Evolutionary conservation across 139 green algal genomes (phyloP).

Genomic region (Coelastrella sp.): DNA sequence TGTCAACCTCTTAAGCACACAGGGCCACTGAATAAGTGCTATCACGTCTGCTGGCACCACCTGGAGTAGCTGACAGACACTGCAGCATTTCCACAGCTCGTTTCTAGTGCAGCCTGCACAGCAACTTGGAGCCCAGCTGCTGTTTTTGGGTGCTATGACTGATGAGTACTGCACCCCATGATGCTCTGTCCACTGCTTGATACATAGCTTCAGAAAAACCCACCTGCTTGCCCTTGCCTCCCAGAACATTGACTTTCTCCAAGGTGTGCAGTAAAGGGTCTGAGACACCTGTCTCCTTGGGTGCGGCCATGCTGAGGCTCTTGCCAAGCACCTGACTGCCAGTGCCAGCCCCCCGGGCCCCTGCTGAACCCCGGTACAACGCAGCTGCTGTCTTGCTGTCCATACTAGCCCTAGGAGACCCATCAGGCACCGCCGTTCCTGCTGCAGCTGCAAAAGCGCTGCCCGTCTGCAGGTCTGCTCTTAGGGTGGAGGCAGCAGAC

Average conservation of each 20-base stretch:
- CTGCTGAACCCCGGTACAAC: not conserved
- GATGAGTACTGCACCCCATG: not conserved
- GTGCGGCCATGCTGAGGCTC: not conserved
- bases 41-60: not conserved
- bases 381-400: not conserved
- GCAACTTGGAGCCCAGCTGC: not conserved
- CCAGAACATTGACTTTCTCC: not conserved
- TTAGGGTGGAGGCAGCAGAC: not conserved
- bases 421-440: not conserved
- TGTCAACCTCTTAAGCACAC: not conserved
- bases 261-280: not conserved
- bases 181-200: too few relatives aligned
- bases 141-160: not conserved
- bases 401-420: not conserved
- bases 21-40: not conserved
- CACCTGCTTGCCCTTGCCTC: slow-evolving; percentile 6
- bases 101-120: not conserved
- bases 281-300: not conserved
- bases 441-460: not conserved
- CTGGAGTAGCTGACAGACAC: not conserved
- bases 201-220: too few relatives aligned
- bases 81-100: not conserved
- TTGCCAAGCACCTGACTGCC: not conserved
- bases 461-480: not conserved
- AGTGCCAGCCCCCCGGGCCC: not conserved